phyloP scores from a whole-genome alignment of 2,329 filamentous ascomycete genomes.

The Parascedosporium putredinis region DNA sequence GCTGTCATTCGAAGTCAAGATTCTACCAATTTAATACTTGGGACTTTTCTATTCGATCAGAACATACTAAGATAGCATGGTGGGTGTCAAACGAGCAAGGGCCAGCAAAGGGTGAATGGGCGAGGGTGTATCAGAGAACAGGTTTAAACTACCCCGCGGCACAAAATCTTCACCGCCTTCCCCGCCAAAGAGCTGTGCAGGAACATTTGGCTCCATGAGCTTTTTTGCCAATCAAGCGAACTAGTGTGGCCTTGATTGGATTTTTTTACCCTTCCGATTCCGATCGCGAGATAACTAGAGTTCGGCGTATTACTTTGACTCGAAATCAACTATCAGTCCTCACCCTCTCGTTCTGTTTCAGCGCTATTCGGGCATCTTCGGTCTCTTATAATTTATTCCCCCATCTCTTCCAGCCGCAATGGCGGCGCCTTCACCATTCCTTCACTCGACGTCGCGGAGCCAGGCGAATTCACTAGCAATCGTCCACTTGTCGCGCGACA shows the following conservation, averaged over 20 bases:
- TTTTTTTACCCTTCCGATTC: too few species aligned
- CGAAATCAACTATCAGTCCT: not conserved
- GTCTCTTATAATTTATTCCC: not conserved
- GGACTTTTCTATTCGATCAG: too few species aligned
- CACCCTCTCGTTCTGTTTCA: not conserved
- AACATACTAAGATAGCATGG: too few species aligned
- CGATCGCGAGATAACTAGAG: too few species aligned
- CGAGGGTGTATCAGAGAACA: too few species aligned
- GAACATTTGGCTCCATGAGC: too few species aligned
- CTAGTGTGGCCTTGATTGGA: too few species aligned
- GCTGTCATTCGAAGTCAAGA: not conserved
- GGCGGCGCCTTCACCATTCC: conserved; percentile 57
- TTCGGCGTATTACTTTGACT: too few species aligned
- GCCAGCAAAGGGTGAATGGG: too few species aligned
- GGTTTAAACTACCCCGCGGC: not conserved
- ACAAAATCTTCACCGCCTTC: not conserved
- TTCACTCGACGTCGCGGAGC: conserved; percentile 57
- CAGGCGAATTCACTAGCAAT: conserved; percentile 62
- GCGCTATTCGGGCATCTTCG: not conserved
- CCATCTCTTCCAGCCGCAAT: not conserved
- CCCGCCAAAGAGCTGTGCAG: not conserved
- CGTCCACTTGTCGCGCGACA: conserved; percentile 80
- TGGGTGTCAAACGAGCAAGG: too few species aligned
- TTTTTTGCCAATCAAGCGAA: too few species aligned
- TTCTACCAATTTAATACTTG: too few species aligned